Percentiles rank a stretch among this genome's conserved stretches.
Conservation (phyloP, 2,329 filamentous ascomycete species). For the Diaporthe velutina region DNA sequence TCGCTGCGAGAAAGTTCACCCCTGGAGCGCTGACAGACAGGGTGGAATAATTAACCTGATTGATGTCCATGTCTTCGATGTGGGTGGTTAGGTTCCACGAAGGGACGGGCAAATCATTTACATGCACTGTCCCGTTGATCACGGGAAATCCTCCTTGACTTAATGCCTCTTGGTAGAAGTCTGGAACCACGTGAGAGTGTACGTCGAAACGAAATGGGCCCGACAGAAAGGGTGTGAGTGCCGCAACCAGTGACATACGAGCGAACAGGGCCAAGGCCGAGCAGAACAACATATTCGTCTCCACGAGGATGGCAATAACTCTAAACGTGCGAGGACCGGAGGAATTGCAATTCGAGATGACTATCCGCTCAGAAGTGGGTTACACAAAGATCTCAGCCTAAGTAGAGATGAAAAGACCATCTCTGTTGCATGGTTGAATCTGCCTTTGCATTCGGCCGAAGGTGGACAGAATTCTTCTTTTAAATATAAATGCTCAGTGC, state of each 20-base stretch:
- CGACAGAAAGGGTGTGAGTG: background rate
- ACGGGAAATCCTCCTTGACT: background rate
- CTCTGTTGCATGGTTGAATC: background rate
- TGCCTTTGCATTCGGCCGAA: background rate
- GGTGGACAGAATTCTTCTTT: background rate
- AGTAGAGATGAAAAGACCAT: background rate
- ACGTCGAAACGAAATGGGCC: background rate
- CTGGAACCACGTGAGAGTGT: background rate
- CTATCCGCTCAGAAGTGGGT: background rate
- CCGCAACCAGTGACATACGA: background rate
- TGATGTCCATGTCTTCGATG: background rate
- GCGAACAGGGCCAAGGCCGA: background rate
- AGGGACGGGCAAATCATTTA: background rate
- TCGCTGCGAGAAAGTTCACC: background rate
- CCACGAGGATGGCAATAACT: background rate
- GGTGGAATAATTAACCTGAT: conserved; percentile 3
- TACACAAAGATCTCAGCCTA: background rate
- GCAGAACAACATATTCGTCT: background rate
- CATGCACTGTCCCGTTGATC: background rate
- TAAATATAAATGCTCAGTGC: background rate
- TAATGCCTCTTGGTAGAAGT: background rate
- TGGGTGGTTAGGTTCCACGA: background rate
- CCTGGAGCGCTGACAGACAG: background rate
- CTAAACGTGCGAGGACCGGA: too few relatives aligned
- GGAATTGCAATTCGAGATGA: background rate